Evolutionary conservation across 2,329 filamentous ascomycete genomes (phyloP).

Genomic region (Davidsoniella virescens): DNA sequence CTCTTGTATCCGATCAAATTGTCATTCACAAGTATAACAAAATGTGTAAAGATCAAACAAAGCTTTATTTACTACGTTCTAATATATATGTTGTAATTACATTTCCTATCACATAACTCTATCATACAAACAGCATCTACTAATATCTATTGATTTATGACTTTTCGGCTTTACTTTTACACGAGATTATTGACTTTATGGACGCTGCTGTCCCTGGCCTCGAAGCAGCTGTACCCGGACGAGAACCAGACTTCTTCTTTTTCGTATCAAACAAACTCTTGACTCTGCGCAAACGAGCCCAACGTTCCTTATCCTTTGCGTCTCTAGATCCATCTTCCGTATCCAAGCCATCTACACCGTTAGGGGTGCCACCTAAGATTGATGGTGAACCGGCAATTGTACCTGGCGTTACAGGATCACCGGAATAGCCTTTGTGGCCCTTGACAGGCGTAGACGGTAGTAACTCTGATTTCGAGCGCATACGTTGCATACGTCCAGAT

Average conservation of each 20-base stretch:
- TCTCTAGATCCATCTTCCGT: slow-evolving; percentile 25
- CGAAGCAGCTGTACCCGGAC: slow-evolving; percentile 24
- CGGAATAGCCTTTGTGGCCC: slow-evolving; percentile 12
- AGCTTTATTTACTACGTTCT: too few relatives aligned
- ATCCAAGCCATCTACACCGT: background rate
- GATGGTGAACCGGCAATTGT: background rate
- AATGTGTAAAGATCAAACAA: too few relatives aligned
- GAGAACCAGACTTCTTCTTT: slow-evolving; percentile 28
- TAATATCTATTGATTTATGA: too few relatives aligned
- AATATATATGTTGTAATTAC: background rate
- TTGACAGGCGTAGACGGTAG: slow-evolving; percentile 14
- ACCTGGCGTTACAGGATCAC: background rate
- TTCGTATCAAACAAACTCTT: slow-evolving; percentile 58
- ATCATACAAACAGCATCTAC: too few relatives aligned
- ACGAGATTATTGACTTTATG: background rate
- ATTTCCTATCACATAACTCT: background rate
- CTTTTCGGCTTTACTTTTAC: too few relatives aligned
- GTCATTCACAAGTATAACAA: too few relatives aligned
- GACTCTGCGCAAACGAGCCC: slow-evolving; percentile 53
- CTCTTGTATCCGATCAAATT: too few relatives aligned
- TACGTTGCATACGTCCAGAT: slow-evolving; percentile 5
- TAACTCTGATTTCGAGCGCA: slow-evolving; percentile 10
- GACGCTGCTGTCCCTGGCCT: slow-evolving; percentile 1
- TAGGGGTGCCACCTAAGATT: background rate
- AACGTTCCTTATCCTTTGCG: slow-evolving; percentile 54